Evolutionary conservation across 2,329 filamentous ascomycete genomes (phyloP).

Genomic region (Lachnellula hyalina): DNA sequence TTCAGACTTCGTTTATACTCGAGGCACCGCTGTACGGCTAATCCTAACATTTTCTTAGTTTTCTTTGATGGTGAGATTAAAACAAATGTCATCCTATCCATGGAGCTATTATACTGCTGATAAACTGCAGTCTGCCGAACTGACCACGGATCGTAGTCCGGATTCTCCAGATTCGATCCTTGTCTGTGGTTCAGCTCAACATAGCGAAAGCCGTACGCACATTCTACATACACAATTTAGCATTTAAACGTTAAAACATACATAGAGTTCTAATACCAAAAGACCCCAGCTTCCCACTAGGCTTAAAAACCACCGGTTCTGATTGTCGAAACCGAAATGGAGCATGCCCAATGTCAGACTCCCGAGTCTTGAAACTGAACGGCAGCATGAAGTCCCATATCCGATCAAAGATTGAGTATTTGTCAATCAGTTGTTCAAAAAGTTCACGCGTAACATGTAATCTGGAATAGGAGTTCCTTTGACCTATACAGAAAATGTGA

Average conservation of each 20-base stretch:
- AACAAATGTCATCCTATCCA: slow-evolving; percentile 4
- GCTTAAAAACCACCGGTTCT: neutral
- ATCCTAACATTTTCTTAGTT: neutral
- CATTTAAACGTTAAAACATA: neutral
- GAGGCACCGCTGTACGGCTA: neutral
- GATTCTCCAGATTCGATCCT: neutral
- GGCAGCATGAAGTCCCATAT: slow-evolving; percentile 17
- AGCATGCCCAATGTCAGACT: slow-evolving; percentile 10
- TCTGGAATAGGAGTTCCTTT: slow-evolving; percentile 11
- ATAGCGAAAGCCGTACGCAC: slow-evolving; percentile 15
- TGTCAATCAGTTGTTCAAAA: slow-evolving; percentile 3
- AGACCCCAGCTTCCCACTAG: neutral
- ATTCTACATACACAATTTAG: slow-evolving; percentile 9
- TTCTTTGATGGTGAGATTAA: slow-evolving; percentile 8
- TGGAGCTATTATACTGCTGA: slow-evolving; percentile 9
- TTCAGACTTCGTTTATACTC: neutral
- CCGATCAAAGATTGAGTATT: slow-evolving; percentile 7
- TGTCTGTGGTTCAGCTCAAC: slow-evolving; percentile 8
- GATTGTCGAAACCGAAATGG: slow-evolving; percentile 9
- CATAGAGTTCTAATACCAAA: slow-evolving; percentile 8
- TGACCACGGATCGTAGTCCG: slow-evolving; percentile 18
- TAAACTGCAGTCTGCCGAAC: slow-evolving; percentile 15
- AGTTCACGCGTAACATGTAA: slow-evolving; percentile 9
- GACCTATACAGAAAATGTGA: slow-evolving; percentile 13
- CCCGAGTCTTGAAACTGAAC: slow-evolving; percentile 14